Evolutionary conservation across 2,329 filamentous ascomycete species (phyloP), one percentile per base, ranked within the genome.

Genomic region (Pseudogymnoascus sp.): DNA sequence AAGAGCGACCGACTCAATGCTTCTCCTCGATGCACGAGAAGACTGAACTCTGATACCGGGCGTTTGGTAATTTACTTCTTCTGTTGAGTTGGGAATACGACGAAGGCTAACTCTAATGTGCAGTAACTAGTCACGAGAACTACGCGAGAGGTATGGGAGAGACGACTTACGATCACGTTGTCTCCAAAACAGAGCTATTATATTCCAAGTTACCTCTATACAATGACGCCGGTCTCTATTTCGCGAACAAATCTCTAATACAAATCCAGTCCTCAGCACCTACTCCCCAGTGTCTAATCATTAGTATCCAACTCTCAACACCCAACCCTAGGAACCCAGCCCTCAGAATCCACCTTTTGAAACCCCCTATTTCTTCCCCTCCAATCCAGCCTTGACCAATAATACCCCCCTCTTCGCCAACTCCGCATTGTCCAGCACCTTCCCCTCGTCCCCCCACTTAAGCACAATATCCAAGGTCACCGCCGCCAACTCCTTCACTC

Each of bases 91-190:
- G 59, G 60, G 25, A 62, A 64, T 63, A 53, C 38, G 25, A 62
- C 47, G 18, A 64, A 62, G 60, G 44, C 62, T 60, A 64, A 64
- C 38, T 61, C 50, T 64, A 63, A 40, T 47, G 6, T 25, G 63
- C 18, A 61, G 31, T 63, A 61, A 33, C 21, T 56, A 35, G 50
- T 59, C 38, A 44, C 37, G 60, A 64, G 6, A 40, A 12, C 7
- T 28, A 18, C 7, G 14, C n/a, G 59, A 28, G 50, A 60, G 59
- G 21, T 42, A 33, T 31, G 18, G 23, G 60, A 37, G 47, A 71
- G 70, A 28, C 70, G 69, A 65, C 67, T 74, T n/a, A 74, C 64
- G 37, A 70, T 65, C 47, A 75, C 74, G 35, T 72, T 72, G 60
- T 75, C 72, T 60, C 70, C 63, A 59, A 72, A 71, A 23, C 11